A percentile compares a stretch with the other conserved stretches of the same genome.
These are phyloP conservation scores for Murraya koenigii DNA, from an alignment of 345 rosid species.

Conservation along the genomic window DNA sequence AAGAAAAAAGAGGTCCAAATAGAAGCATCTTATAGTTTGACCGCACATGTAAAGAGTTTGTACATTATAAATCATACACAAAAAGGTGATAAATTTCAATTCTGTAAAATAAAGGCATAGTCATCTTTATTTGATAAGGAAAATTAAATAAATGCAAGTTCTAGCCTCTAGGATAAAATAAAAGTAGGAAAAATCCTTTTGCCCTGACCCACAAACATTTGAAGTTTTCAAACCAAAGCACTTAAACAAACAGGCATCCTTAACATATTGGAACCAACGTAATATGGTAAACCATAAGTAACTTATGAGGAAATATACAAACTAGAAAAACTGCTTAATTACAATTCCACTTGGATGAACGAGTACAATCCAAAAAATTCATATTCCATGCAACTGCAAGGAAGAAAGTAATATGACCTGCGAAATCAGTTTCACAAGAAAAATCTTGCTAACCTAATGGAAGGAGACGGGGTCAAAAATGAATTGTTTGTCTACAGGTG, in stretches of 20 bases:
- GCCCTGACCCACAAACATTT: background rate
- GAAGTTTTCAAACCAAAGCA: background rate
- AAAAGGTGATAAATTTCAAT: background rate
- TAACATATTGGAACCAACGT: background rate
- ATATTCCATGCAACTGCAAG: background rate
- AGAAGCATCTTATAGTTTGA: slow-evolving; percentile 5
- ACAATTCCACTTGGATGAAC: background rate
- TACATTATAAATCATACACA: background rate
- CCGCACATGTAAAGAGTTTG: background rate
- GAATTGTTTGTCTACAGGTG: background rate
- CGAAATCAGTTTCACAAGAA: background rate
- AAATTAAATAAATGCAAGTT: background rate
- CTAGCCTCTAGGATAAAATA: background rate
- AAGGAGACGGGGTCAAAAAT: background rate
- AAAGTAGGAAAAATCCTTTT: background rate
- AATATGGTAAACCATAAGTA: background rate
- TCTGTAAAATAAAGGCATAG: background rate
- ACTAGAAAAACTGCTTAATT: background rate
- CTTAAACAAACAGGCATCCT: background rate
- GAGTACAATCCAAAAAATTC: background rate
- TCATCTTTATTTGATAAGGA: too few relatives aligned
- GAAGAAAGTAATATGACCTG: background rate
- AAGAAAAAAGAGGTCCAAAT: background rate
- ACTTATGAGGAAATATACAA: background rate
- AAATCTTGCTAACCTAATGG: background rate